Base-by-base conservation (phyloP, 106 monocot genomes). In the Acorus gramineus region DNA sequence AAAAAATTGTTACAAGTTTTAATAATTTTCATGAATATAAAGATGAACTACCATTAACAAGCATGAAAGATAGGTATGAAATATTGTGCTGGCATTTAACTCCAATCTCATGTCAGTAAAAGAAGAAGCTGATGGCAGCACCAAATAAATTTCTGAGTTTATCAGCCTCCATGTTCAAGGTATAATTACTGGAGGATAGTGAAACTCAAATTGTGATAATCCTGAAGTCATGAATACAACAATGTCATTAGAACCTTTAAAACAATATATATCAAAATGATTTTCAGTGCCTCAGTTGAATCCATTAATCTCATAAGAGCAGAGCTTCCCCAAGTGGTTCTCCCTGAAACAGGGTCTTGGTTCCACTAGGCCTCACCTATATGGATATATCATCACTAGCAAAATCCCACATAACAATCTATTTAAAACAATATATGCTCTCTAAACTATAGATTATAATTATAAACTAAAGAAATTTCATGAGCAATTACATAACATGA, bases 41-140 rank as follows among this genome's bases (percentile, higher is more conserved):
- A 28, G 28, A n/a, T n/a, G n/a, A n/a, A n/a, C 28, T 28, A 28
- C 0, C 28, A 28, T 28, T 28, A 28, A 28, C 28, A 28, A 28
- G 28, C 28, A 28, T 28, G 28, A 28, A 28, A 28, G 28, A 28
- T 28, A 1, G 28, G 28, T 28, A 28, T 28, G 44, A 9, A 68
- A 80, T 76, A 7, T 80, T 48, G 76, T 80, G 80, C 76, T 72
- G 71, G 75, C 42, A 76, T 80, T 80, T 80, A 80, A 80, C 76
- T 72, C 67, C 71, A 51, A 76, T 28, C 80, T 48, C 80, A 68
- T 54, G 11, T 2, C 10, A 4, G 50, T 7, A 45, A 43, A 49
- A 71, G 76, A 55, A 14, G 72, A 71, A 79, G 80, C 76, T 76
- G 80, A 80, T 76, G 72, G 57, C 76, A 80, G 71, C 75, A 80